A percentile compares a stretch with the other conserved stretches of the same genome.
Evolutionary conservation across 2,329 filamentous ascomycete genomes (phyloP).

Genomic region (Phaeosphaeriaceae sp.): DNA sequence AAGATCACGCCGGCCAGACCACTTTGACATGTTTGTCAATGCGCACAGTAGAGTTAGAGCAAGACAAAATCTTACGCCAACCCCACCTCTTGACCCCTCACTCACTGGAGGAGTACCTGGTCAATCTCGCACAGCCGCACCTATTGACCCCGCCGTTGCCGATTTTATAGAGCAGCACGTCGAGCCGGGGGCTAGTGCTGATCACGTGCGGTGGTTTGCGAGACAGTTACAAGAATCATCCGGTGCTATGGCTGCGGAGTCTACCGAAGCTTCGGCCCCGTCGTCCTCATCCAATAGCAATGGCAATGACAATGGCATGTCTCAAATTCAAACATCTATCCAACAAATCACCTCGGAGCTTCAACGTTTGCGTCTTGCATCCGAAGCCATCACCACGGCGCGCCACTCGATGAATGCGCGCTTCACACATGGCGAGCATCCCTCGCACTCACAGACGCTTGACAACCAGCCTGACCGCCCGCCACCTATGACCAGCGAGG

Average conservation of each 20-base stretch:
- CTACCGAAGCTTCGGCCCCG: neutral
- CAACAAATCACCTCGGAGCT: constrained; percentile 25
- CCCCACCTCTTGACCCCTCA: neutral
- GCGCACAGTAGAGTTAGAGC: neutral
- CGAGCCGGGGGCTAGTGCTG: too few species aligned
- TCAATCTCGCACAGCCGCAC: neutral
- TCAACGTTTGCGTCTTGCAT: constrained; percentile 22
- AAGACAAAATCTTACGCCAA: neutral
- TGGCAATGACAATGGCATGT: constrained; percentile 1
- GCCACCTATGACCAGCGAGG: constrained; percentile 54
- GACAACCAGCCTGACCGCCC: constrained; percentile 57
- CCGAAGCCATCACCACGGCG: constrained; percentile 20
- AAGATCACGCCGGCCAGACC: too few species aligned
- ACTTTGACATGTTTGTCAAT: neutral
- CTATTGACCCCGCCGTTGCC: too few species aligned
- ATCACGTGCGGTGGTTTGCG: too few species aligned
- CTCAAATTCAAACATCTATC: constrained; percentile 23
- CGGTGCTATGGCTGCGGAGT: neutral
- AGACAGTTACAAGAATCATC: neutral
- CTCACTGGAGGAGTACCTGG: neutral
- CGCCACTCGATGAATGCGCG: constrained; percentile 20
- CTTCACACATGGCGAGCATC: constrained; percentile 2
- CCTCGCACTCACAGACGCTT: constrained; percentile 42
- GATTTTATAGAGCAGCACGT: too few species aligned
- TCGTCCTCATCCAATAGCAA: constrained; percentile 5